phyloP scores from a whole-genome alignment of 2,329 filamentous ascomycete species.

The Phialophora chinensis region DNA sequence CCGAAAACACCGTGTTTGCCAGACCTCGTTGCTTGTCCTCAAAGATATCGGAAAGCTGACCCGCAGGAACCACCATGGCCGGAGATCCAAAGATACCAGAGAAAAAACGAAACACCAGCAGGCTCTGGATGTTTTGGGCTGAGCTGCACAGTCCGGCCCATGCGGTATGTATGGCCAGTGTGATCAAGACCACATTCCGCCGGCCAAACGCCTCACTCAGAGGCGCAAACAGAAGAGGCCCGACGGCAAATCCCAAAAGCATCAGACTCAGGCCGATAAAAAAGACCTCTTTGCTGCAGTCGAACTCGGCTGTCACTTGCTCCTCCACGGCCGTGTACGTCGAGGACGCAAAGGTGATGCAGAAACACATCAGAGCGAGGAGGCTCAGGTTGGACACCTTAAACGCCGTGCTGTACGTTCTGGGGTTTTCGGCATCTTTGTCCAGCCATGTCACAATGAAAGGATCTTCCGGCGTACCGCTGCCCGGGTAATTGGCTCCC shows the following conservation, averaged over 20 bases:
- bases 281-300: constrained; percentile 2
- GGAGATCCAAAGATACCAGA: neutral
- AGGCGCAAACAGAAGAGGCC: neutral
- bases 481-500: neutral
- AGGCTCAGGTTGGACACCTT: constrained; percentile 1
- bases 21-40: constrained; percentile 3
- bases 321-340: neutral
- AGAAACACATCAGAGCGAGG: neutral
- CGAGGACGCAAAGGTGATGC: neutral
- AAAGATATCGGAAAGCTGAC: neutral
- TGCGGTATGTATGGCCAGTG: neutral
- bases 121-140: neutral
- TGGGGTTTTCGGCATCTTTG: neutral
- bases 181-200: constrained; percentile 2
- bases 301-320: neutral
- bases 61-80: neutral
- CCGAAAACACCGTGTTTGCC: neutral
- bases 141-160: neutral
- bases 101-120: neutral
- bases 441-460: neutral
- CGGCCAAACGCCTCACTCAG: neutral
- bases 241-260: neutral
- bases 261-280: constrained; percentile 1
- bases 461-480: neutral
- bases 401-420: neutral